phyloP scores from a whole-genome alignment of 768 basidiomycete species.

The Termitomyces sp. region DNA sequence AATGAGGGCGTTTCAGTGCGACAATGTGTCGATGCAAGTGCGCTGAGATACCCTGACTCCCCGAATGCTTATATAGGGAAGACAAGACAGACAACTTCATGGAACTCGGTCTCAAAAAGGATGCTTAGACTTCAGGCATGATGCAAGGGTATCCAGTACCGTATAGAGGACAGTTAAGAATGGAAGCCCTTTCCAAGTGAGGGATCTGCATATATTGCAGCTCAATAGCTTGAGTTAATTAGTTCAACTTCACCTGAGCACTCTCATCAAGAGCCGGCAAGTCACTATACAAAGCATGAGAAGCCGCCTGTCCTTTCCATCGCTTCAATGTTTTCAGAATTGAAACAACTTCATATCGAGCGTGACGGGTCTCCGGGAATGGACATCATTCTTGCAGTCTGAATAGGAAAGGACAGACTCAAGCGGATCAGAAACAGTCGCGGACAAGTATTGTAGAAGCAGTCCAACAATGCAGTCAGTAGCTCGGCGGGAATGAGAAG shows the following conservation, averaged over 20 bases:
- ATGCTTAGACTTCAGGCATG: neutral
- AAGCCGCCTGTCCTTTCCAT: neutral
- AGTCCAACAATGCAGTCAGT: neutral
- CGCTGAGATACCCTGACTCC: neutral
- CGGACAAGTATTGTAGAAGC: neutral
- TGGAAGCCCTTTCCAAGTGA: neutral
- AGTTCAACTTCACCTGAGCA: neutral
- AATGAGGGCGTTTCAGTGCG: neutral
- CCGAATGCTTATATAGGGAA: neutral
- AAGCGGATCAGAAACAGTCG: neutral
- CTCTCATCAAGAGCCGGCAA: neutral
- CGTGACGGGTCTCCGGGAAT: neutral
- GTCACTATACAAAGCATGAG: neutral
- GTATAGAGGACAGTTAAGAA: neutral
- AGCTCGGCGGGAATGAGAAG: neutral
- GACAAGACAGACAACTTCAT: neutral
- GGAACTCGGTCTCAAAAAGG: neutral
- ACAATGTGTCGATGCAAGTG: neutral
- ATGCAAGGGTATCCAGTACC: neutral
- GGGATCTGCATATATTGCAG: neutral
- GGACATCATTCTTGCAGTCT: neutral
- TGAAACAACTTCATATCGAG: neutral
- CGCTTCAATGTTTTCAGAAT: neutral
- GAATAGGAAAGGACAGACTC: neutral
- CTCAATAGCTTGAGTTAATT: neutral